Evolutionary conservation across 2,329 filamentous ascomycete species (phyloP), one percentile per base, ranked within the genome.

Genomic region (Colletotrichum viniferum): DNA sequence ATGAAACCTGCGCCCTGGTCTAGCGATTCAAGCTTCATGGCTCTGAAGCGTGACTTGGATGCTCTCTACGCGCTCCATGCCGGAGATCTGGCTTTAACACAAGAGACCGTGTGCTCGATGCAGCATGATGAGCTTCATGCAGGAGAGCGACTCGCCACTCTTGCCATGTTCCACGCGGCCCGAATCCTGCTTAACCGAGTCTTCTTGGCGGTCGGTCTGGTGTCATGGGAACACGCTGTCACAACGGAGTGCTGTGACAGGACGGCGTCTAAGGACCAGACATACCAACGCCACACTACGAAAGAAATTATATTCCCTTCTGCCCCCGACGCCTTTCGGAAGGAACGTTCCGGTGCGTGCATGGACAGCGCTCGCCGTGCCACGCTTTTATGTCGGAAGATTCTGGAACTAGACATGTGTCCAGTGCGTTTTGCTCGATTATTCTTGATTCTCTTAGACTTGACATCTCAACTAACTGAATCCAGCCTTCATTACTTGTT

Each of bases 401-500:
- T 48, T 21, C n/a, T 21, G 0, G 43, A 48, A 48, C 43, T 21
- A 0, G 43, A 21, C n/a, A 48, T 21, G 43, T 48, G 18, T 5
- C n/a, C n/a, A 21, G 43, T 48, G 1, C 10, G 43, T 21, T n/a
- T 2, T n/a, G 0, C 10, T 48, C 38, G 2, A 48, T 12, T 0
- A 48, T 21, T 48, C 9, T 48, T 48, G 3, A 0, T 21, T 12
- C 18, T 48, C 18, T 48, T 48, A 1, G 38, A 12, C 30, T 32
- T 13, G 30, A 21, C n/a, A 48, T 48, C 6, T 13, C n/a, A 21
- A 48, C 43, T 48, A 7, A 48, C 1, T 21, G 6, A 43, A 21
- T 13, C 10, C n/a, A 48, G 43, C 10, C n/a, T 3, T n/a, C 43
- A 48, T 48, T 48, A 2, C 43, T 48, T 4, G 43, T n/a, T 2